These are phyloP conservation scores for Neofusicoccum ribis DNA, from an alignment of 2,329 filamentous ascomycete species.

Conservation along the genomic window DNA sequence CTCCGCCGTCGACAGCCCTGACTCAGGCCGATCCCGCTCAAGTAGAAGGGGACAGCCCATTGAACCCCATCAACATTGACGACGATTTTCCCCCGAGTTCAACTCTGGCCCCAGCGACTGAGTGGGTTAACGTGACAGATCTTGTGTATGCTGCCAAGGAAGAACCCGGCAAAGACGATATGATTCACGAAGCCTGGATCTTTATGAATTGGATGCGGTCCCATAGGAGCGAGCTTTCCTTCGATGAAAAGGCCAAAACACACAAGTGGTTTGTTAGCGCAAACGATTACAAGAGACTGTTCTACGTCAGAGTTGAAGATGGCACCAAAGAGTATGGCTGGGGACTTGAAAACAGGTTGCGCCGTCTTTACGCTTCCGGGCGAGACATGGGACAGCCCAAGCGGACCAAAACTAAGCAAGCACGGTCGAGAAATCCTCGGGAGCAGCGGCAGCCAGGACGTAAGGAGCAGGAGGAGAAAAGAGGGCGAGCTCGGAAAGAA, in stretches of 20 bases:
- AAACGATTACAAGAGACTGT: not conserved
- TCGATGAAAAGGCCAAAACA: not conserved
- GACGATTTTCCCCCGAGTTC: no score
- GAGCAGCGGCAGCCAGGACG: no score
- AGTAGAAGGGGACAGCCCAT: no score
- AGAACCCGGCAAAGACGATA: not conserved
- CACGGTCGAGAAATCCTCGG: no score
- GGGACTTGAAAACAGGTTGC: not conserved
- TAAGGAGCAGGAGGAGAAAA: not conserved
- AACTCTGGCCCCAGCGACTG: no score
- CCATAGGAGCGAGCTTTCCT: not conserved
- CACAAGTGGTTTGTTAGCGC: not conserved
- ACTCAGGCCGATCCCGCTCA: no score
- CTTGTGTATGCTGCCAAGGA: not conserved
- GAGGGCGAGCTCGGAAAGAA: not conserved
- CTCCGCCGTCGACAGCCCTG: no score
- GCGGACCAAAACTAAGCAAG: no score
- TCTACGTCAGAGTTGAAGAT: not conserved
- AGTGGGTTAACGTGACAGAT: not conserved
- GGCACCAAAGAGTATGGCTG: not conserved
- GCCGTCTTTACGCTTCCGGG: not conserved
- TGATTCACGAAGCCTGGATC: not conserved
- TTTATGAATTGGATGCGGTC: not conserved
- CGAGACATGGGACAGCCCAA: no score
- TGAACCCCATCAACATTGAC: no score